Base-by-base conservation (phyloP, 2,329 filamentous ascomycete species). In the Sclerotinia spermophila region DNA sequence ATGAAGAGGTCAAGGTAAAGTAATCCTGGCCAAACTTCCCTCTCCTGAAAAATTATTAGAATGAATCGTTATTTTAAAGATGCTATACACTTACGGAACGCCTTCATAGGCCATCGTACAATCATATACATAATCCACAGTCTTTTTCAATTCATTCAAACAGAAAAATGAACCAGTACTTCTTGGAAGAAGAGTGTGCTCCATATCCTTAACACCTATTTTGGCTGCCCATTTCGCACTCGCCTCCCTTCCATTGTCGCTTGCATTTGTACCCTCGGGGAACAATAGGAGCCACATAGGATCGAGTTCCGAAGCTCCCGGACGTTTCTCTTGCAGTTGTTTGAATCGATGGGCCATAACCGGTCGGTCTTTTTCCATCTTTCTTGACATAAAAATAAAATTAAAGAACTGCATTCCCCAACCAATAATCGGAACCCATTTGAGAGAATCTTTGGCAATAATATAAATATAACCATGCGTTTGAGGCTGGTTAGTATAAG, bases 31-130 rank as follows among this genome's bases (percentile, higher is more conserved):
- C 94, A 75, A 90, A 97, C 76, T 91, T 86, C 53, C 90, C 92
- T 71, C 90, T 91, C 35, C 74, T 79, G 53, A 69, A 6, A 53
- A 42, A 42, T 27, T 10, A 40, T 74, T 71, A 74, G 68, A 35
- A 21, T 62, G 42, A 53, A 17, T 24, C 24, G 19, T 2, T 58
- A 48, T 67, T 65, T 33, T 38, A 53, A 69, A 44, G 51, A 35
- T 30, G 71, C 17, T 68, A 10, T 58, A 24, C 93, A 24, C 93
- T 85, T 86, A 95, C 90, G 92, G 92, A 58, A 97, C 88, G 21
- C 96, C 95, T 81, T 97, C 95, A 78, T 99, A 99, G 6, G 93
- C 94, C 70, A 99, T 90, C 0, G 96, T 98, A 81, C 94, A 97
- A 81, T 97, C 93, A 76, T 97, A 97, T 0, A 97, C 84, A 82